Evolutionary conservation across 2,329 filamentous ascomycete species (phyloP), one percentile per base, ranked within the genome.

Genomic region (Paraconiothyrium brasiliense): DNA sequence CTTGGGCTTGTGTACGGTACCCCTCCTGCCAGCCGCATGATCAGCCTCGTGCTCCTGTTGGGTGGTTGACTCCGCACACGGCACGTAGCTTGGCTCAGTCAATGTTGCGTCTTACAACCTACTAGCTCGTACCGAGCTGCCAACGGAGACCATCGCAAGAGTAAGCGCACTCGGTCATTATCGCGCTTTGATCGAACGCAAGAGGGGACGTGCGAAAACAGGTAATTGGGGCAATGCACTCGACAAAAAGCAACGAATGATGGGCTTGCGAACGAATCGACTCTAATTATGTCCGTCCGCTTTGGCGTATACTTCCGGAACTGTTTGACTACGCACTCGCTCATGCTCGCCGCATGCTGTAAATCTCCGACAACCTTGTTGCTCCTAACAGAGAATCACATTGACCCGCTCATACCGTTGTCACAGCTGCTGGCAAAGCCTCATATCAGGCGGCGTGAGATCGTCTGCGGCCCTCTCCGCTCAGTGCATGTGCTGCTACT

Each of bases 1-100:
- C n/a, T 24, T 44, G 7, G 7, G 16, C 13, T 48, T 14, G 20
- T 48, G 10, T 30, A 22, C 13, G 2, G 10, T 30, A 14, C 46
- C 11, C 46, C 46, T 48, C 46, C 13, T 48, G 30, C 46, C 16
- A 32, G 11, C 8, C 10, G 46, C 46, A 14, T 48, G 24, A 3
- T 48, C 46, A 24, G 46, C 30, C 46, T 30, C 46, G 46, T 48
- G 46, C 22, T 48, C 7, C 22, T 44, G 22, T 48, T 48, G 46
- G 24, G 24, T 22, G 35, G 44, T 48, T 48, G 7, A 48, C 24
- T 48, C 46, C 46, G 46, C 20, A 46, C 43, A 20, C 30, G 46
- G 46, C 22, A 32, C 27, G 8, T 30, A 32, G 46, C 20, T 48
- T 32, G 32, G 24, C 46, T 32, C 30, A n/a, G 30, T 48, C 24